phyloP scores from a whole-genome alignment of 805 yeast species.

The Ascoidea asiatica region DNA sequence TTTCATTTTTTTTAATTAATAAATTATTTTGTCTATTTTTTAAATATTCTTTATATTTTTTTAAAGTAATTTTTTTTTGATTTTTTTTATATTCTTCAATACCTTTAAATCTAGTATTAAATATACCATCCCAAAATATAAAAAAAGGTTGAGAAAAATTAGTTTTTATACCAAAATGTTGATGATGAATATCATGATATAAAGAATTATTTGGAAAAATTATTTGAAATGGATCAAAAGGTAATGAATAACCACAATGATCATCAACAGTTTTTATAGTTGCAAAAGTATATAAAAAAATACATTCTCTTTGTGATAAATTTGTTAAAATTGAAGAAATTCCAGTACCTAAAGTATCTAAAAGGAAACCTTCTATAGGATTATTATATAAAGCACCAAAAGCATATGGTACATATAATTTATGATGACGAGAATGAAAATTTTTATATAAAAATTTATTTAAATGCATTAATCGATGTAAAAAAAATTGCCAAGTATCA shows the following conservation, averaged over 20 bases:
- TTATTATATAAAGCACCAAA: conserved; percentile 93
- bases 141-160: conserved; percentile 96
- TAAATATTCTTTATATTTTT: conserved; percentile 46
- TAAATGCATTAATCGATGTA: conserved; percentile 81
- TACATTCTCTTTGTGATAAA: conserved; percentile 65
- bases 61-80: conserved; percentile 56
- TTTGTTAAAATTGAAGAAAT: conserved; percentile 51
- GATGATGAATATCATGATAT: conserved; percentile 96
- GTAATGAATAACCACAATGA: conserved; percentile 95
- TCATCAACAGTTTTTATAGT: conserved; percentile 96
- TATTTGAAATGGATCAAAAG: conserved; percentile 81
- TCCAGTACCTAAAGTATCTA: conserved; percentile 91
- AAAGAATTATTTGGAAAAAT: conserved; percentile 91
- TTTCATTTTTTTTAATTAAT: too few species aligned
- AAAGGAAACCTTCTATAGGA: conserved; percentile 83
- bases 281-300: conserved; percentile 68
- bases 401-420: conserved; percentile 91
- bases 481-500: conserved; percentile 91
- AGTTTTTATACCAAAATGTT: conserved; percentile 84
- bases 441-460: conserved; percentile 62
- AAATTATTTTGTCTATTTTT: conserved; percentile 21
- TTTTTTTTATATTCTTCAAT: conserved; percentile 49
- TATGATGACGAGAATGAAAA: conserved; percentile 91
- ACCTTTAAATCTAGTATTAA: conserved; percentile 59
- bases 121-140: conserved; percentile 76